Evolutionary conservation across 2,329 filamentous ascomycete species (phyloP).

Genomic region (Hypoxylon rubiginosum): DNA sequence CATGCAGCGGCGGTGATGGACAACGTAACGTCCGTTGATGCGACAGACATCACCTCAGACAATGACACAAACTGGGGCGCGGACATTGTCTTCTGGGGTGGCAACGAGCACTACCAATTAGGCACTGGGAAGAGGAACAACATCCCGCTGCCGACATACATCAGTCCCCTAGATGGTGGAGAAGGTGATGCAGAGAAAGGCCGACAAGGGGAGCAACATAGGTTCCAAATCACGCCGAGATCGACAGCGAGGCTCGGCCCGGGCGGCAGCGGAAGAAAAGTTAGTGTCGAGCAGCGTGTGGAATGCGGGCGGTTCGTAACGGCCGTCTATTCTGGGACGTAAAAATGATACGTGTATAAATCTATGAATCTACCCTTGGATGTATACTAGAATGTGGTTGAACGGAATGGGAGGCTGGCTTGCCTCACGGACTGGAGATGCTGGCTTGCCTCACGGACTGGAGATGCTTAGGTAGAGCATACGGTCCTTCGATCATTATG

Average conservation of each 20-base stretch:
- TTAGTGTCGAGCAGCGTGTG: slow-evolving; percentile 85
- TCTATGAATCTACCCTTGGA: slow-evolving; percentile 19
- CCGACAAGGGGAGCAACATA: slow-evolving; percentile 73
- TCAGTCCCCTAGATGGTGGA: slow-evolving; percentile 77
- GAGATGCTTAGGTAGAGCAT: slow-evolving; percentile 29
- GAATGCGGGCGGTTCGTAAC: slow-evolving; percentile 88
- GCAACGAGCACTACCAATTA: slow-evolving; percentile 93
- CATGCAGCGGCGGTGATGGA: slow-evolving; percentile 87
- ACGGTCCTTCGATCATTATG: slow-evolving; percentile 41
- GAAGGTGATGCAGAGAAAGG: slow-evolving; percentile 70
- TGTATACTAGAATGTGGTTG: slow-evolving; percentile 41
- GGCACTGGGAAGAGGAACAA: slow-evolving; percentile 93
- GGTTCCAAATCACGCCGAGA: slow-evolving; percentile 84
- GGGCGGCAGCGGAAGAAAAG: slow-evolving; percentile 73
- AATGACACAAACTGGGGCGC: slow-evolving; percentile 89
- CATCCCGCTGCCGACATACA: slow-evolving; percentile 79
- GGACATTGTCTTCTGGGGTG: slow-evolving; percentile 93
- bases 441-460: slow-evolving; percentile 22
- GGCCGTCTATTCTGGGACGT: slow-evolving; percentile 79
- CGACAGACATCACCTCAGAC: slow-evolving; percentile 63
- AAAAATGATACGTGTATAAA: slow-evolving; percentile 26
- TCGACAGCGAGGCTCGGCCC: slow-evolving; percentile 75
- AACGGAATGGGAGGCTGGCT: slow-evolving; percentile 22
- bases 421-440: slow-evolving; percentile 26
- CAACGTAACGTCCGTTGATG: slow-evolving; percentile 78